Percentiles rank a stretch among this genome's conserved stretches.
Evolutionary conservation across 2,329 filamentous ascomycete species (phyloP).

Genomic region (Sporothrix curviconia): DNA sequence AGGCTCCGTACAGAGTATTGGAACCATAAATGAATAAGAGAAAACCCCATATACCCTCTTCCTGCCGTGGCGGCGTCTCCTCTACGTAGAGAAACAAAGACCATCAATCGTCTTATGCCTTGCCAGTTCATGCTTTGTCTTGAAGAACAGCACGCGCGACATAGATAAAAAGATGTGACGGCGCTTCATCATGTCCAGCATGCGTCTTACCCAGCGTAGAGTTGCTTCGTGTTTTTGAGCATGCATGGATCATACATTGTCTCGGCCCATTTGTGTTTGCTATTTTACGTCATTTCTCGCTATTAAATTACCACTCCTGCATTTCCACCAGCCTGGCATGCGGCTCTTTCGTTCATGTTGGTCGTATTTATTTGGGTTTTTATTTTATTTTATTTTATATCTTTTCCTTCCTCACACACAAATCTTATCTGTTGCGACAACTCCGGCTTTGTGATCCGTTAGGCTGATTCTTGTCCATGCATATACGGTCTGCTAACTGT

Average conservation of each 20-base stretch:
- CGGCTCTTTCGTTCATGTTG: background rate
- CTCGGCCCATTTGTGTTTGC: background rate
- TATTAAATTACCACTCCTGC: background rate
- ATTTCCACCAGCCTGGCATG: background rate
- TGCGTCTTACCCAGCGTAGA: too few relatives aligned
- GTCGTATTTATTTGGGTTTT: background rate
- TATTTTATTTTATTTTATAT: too few relatives aligned
- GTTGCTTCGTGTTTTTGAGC: background rate
- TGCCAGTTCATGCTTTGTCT: background rate
- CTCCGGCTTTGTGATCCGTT: too few relatives aligned
- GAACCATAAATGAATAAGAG: background rate
- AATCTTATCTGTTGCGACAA: too few relatives aligned
- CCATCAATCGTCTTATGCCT: background rate
- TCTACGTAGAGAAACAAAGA: background rate
- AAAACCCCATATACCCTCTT: background rate
- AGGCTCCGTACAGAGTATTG: background rate
- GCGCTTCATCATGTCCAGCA: background rate
- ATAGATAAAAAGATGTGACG: background rate
- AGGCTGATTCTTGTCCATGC: too few relatives aligned
- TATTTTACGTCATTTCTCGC: background rate
- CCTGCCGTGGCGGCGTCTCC: background rate
- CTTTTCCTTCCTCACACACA: too few relatives aligned
- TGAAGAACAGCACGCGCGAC: too few relatives aligned
- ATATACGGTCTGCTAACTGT: too few relatives aligned
- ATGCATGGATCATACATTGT: background rate